These are phyloP conservation scores for Linum usitatissimum DNA, from an alignment of 345 rosid genomes.

Conservation along the genomic window DNA sequence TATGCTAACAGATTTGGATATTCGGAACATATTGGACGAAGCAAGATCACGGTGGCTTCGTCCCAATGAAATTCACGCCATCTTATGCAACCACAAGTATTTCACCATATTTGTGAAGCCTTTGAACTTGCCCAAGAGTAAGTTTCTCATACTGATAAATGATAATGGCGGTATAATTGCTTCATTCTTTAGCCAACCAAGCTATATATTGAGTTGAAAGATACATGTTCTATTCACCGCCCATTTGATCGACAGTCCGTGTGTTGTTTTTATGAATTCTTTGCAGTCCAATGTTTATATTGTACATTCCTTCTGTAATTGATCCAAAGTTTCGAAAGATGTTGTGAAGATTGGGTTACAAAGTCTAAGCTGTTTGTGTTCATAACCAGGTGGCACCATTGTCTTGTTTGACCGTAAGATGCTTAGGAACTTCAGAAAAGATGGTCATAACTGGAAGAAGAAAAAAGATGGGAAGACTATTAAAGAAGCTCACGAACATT, in stretches of 20 bases:
- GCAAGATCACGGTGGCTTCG: slow-evolving; percentile 87
- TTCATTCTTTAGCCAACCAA: background rate
- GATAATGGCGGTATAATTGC: background rate
- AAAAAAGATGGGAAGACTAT: slow-evolving; percentile 95
- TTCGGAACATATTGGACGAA: slow-evolving; percentile 51
- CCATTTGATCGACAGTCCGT: too few relatives aligned
- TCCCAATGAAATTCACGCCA: slow-evolving; percentile 88
- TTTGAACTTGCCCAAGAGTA: slow-evolving; percentile 68
- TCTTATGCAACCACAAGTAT: slow-evolving; percentile 58
- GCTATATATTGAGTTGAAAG: background rate
- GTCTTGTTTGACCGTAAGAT: slow-evolving; percentile 82
- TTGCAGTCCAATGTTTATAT: background rate
- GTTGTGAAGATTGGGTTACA: too few relatives aligned
- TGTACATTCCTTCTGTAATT: background rate
- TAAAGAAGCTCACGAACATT: slow-evolving; percentile 98
- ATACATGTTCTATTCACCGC: background rate
- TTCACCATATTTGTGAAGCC: slow-evolving; percentile 79
- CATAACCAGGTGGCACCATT: slow-evolving; percentile 56
- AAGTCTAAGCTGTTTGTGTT: slow-evolving; percentile 7
- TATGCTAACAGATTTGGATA: slow-evolving; percentile 61
- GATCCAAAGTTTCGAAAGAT: background rate
- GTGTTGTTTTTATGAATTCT: too few relatives aligned
- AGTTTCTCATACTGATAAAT: slow-evolving; percentile 10
- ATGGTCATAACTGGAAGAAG: slow-evolving; percentile 99
- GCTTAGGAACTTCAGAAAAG: slow-evolving; percentile 94